Base-by-base conservation (phyloP, 345 rosid genomes). In the Streptanthus diversifolius region DNA sequence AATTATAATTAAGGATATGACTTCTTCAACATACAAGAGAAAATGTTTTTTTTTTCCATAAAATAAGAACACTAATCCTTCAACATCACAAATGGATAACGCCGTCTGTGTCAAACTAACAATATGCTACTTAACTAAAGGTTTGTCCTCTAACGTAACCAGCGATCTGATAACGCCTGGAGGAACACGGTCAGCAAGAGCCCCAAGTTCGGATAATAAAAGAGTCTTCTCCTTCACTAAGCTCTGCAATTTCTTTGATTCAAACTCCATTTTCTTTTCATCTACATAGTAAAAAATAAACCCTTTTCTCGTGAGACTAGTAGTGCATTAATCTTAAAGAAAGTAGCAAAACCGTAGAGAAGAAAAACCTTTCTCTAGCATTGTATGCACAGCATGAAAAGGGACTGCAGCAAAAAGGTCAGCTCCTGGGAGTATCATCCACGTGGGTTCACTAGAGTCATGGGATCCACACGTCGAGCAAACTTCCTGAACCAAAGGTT, bases 351-450 rank as follows among this genome's bases (percentile, higher is more conserved):
- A 41, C 21, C 8, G 17, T 52, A 7, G 58, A n/a, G 13, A 14
- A 32, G 21, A 14, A 54, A 3, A 33, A 91, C 92, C 97, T 87
- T 83, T 80, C 77, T 90, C 93, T 75, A 95, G 82, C 35, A 90
- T 73, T 29, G 86, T 80, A 80, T 87, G 99, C 77, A 85, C 89
- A 48, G 86, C 98, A 73, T 91, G 92, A 81, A 90, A 88, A 17
- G 96, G 91, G 41, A 85, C 69, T 12, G 85, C 79, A 5, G 90
- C 86, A 71, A 95, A 92, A 49, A 85, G 73, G 75, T 92, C 98
- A 55, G 89, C 71, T 62, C 96, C 93, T 1, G 89, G 91, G 30
- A 88, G 83, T 85, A 86, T 79, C 92, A 90, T 88, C 98, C 97
- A 92, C 0, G 87, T 90, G 24, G 44, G 79, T 80, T 92, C 96